Evolutionary conservation across 2,329 filamentous ascomycete genomes (phyloP), one percentile per base, ranked within the genome.

Genomic region (Ramichloridium luteum): DNA sequence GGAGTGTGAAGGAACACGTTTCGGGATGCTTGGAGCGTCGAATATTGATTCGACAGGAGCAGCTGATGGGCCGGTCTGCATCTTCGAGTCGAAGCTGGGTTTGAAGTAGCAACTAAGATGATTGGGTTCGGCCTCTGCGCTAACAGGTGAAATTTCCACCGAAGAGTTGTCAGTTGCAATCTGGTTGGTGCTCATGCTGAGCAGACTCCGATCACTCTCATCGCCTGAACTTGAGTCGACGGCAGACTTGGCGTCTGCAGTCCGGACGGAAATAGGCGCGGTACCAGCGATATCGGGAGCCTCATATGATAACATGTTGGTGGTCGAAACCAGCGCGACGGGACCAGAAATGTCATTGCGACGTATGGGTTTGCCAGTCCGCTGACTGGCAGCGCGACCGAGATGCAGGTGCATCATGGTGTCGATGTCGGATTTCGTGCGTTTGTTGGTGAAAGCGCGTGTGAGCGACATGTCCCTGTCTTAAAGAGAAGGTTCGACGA

Each of bases 241-340:
- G 3, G 6, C 9, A 9, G 40, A 39, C 16, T 70, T 64, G 14
- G 59, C 47, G 17, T 22, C 32, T 10, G 47, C 39, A 5, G 48
- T 46, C 18, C 45, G 37, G 31, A 44, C 39, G 30, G 43, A 40
- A 32, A 54, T 48, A 5, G 46, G 46, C 6, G 30, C 38, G 12
- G 52, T 46, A 27, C 51, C 53, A 25, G 40, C 38, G 35, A 94
- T 76, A 53, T 94, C 80, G 30, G 88, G 88, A 6, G 90, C 86
- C 53, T 88, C 88, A 68, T 93, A 93, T 5, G 84, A 85, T 33
- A 94, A 77, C 72, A 92, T 84, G 59, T 96, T 98, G 46, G 90
- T 96, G 4, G 88, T 93, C 37, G 90, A 92, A 29, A 94, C 67
- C 41, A 98, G 70, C 57, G 85, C 77, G 32, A 93, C 70, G 1